Conservation (phyloP, 192 early-diverging fungal genomes). For the Backusella mclennaniae region DNA sequence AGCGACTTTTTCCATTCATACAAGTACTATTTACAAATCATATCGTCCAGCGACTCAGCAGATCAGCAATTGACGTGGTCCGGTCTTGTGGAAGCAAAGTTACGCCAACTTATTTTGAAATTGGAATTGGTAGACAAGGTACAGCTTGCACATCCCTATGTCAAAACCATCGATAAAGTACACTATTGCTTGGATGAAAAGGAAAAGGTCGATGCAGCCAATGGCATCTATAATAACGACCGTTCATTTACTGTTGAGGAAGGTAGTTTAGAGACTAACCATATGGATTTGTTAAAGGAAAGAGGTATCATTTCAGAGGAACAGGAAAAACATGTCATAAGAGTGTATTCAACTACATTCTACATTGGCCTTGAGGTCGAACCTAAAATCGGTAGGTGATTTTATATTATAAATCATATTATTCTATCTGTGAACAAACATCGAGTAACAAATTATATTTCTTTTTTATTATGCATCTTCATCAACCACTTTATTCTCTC, state of each 20-base stretch:
- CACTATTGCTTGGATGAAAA: constrained; percentile 60
- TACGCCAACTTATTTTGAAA: constrained; percentile 83
- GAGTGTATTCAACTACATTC: constrained; percentile 77
- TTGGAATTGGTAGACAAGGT: constrained; percentile 79
- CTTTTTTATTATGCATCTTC: neutral
- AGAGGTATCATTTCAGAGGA: constrained; percentile 21
- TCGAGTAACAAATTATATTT: neutral
- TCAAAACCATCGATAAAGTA: constrained; percentile 80
- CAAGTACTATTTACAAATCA: constrained; percentile 87
- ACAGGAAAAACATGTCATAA: constrained; percentile 19
- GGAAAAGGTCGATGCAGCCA: constrained; percentile 64
- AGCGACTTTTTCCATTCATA: constrained; percentile 86
- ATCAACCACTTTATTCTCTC: neutral
- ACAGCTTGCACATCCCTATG: constrained; percentile 83
- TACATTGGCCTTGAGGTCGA: constrained; percentile 84
- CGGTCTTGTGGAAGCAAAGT: constrained; percentile 88
- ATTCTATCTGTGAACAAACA: neutral
- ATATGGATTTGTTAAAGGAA: constrained; percentile 28
- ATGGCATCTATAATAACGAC: constrained; percentile 57
- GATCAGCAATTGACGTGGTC: constrained; percentile 81
- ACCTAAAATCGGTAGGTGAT: constrained; percentile 47
- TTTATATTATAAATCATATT: neutral
- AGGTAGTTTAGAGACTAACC: constrained; percentile 32
- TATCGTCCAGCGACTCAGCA: constrained; percentile 69
- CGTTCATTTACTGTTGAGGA: constrained; percentile 34